Evolutionary conservation across 805 yeast genomes (phyloP).

Genomic region (Yarrowia porcina): DNA sequence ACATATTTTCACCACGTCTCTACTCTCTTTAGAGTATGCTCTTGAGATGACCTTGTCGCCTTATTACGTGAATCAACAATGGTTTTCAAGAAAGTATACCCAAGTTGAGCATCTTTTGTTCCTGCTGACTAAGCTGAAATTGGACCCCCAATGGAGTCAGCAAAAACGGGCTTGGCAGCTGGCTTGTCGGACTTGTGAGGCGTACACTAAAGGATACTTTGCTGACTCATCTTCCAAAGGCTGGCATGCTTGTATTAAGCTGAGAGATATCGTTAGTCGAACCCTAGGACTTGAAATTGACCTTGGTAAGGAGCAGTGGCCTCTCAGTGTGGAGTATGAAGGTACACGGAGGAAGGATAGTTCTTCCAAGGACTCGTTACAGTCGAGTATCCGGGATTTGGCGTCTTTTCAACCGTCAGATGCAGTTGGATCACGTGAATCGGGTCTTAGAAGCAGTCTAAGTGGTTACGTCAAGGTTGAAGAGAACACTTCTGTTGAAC

Average conservation of each 20-base stretch:
- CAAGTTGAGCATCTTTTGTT: conserved; percentile 12
- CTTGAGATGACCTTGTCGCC: conserved; percentile 15
- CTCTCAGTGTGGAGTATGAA: conserved; percentile 2
- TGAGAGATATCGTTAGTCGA: conserved; percentile 15
- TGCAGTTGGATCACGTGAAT: neutral
- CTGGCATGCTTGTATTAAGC: conserved; percentile 21
- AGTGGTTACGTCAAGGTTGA: neutral
- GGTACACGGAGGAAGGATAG: neutral
- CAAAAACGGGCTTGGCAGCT: conserved; percentile 22
- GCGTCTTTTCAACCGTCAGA: neutral
- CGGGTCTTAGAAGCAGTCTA: neutral
- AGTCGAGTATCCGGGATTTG: neutral
- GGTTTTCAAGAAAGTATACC: conserved; percentile 9
- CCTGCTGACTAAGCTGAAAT: conserved; percentile 9
- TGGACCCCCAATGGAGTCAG: conserved; percentile 4
- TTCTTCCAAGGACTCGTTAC: neutral
- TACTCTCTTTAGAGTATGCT: conserved; percentile 4
- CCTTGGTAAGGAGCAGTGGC: neutral
- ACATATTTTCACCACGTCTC: conserved; percentile 1
- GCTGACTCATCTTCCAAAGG: conserved; percentile 19
- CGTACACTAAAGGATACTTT: conserved; percentile 20
- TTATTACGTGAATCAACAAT: conserved; percentile 4
- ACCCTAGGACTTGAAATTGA: conserved; percentile 3
- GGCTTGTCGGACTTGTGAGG: conserved; percentile 12
- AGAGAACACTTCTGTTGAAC: neutral